Evolutionary conservation across 2,329 filamentous ascomycete species (phyloP).

Genomic region (Metarhizium anisopliae): DNA sequence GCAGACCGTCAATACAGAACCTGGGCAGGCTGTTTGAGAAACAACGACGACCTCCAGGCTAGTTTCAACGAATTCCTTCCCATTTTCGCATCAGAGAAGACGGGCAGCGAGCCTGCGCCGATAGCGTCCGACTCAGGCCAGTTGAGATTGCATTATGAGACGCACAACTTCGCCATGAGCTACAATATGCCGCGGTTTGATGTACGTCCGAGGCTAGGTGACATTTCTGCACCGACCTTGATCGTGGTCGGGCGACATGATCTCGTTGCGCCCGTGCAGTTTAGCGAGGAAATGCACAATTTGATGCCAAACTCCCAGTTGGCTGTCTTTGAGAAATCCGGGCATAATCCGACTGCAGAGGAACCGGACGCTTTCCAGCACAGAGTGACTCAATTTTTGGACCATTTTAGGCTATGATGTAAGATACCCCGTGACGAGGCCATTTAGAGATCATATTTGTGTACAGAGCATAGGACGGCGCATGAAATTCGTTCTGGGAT

Average conservation of each 20-base stretch:
- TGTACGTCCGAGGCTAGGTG: slow-evolving; percentile 9
- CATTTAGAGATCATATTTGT: not conserved
- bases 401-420: slow-evolving; percentile 4
- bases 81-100: slow-evolving; percentile 10
- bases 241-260: slow-evolving; percentile 14
- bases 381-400: slow-evolving; percentile 2
- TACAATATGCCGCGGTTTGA: slow-evolving; percentile 14
- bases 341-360: slow-evolving; percentile 13
- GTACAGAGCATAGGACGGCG: not conserved
- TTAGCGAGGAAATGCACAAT: slow-evolving; percentile 11
- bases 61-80: slow-evolving; percentile 10
- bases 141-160: slow-evolving; percentile 11
- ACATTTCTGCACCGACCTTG: slow-evolving; percentile 13
- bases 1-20: slow-evolving; percentile 11
- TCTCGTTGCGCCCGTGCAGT: slow-evolving; percentile 11
- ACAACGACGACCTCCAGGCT: slow-evolving; percentile 11
- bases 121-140: not conserved
- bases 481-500: not conserved
- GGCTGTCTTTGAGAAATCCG: slow-evolving; percentile 14
- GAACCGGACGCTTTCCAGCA: slow-evolving; percentile 12
- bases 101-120: not conserved
- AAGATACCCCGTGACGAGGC: not conserved
- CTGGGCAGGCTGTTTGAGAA: slow-evolving; percentile 10
- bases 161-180: slow-evolving; percentile 15
- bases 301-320: slow-evolving; percentile 11